These are phyloP conservation scores for Umbelopsis vinacea DNA, from an alignment of 192 early-diverging fungal genomes.

Conservation along the genomic window DNA sequence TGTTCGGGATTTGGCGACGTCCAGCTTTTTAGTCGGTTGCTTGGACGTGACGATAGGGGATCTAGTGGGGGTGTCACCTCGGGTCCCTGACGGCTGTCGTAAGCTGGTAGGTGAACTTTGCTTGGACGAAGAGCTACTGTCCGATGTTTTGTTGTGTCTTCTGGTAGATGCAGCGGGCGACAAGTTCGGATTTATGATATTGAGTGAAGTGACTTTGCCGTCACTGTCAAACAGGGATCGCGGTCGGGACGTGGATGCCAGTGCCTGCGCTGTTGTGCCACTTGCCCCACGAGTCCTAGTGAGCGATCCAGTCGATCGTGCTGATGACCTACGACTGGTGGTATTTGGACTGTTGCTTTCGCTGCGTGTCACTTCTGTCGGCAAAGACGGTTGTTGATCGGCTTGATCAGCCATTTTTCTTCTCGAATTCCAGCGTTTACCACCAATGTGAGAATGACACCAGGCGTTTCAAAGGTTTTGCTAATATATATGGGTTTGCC, in stretches of 20 bases:
- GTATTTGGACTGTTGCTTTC: constrained; percentile 1
- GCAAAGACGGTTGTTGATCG: constrained; percentile 8
- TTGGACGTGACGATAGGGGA: neutral
- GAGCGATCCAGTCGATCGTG: neutral
- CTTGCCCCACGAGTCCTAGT: neutral
- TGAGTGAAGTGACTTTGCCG: constrained; percentile 39
- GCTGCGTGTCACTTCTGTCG: constrained; percentile 6
- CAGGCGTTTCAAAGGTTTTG: neutral
- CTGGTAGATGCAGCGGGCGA: constrained; percentile 25
- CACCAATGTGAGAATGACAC: neutral
- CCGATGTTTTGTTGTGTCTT: constrained; percentile 1
- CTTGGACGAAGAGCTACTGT: neutral
- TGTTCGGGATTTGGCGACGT: constrained; percentile 16
- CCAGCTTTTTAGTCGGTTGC: neutral
- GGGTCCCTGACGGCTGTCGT: neutral
- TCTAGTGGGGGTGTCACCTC: neutral
- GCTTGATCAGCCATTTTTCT: constrained; percentile 20
- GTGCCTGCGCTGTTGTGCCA: constrained; percentile 1
- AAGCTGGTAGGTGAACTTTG: neutral
- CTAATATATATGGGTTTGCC: neutral
- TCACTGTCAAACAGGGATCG: constrained; percentile 41
- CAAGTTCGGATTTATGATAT: constrained; percentile 33
- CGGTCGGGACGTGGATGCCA: constrained; percentile 14
- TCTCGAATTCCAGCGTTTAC: constrained; percentile 5
- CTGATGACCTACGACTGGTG: neutral